These are phyloP conservation scores for Amanita rimosa DNA, from an alignment of 768 basidiomycete species.

Conservation along the genomic window DNA sequence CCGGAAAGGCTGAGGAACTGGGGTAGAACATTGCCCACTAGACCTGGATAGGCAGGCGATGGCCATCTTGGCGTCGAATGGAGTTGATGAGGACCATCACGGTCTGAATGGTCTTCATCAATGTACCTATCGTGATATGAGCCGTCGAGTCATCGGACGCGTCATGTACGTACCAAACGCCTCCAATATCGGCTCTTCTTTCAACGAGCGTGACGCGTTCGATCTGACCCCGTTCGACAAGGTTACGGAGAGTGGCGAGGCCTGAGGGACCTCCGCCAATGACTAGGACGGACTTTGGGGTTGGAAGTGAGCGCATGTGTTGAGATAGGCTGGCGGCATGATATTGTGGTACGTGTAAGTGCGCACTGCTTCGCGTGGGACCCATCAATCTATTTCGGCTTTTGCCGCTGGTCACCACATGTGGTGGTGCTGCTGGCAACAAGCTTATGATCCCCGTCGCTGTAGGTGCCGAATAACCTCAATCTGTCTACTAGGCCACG, in stretches of 20 bases:
- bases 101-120: neutral
- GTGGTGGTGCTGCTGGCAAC: too few relatives aligned
- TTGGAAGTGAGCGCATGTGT: neutral
- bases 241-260: constrained; percentile 37
- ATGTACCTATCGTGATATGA: neutral
- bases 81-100: constrained; percentile 18
- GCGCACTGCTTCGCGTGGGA: too few relatives aligned
- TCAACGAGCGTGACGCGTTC: constrained; percentile 34
- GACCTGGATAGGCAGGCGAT: constrained; percentile 33
- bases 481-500: too few relatives aligned
- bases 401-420: too few relatives aligned
- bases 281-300: constrained; percentile 25
- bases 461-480: too few relatives aligned
- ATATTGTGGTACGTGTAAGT: too few relatives aligned
- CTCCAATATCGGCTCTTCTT: constrained; percentile 35
- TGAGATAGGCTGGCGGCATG: too few relatives aligned
- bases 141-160: too few relatives aligned
- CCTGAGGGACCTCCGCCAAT: constrained; percentile 38
- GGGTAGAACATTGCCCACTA: constrained; percentile 41
- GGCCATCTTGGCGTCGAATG: constrained; percentile 22
- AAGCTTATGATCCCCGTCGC: too few relatives aligned
- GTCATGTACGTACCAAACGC: constrained; percentile 27
- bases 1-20: constrained; percentile 29
- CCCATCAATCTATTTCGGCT: too few relatives aligned
- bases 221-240: constrained; percentile 27